These are phyloP conservation scores for Miscanthus sacchariflorus DNA, from an alignment of 202 grass and related monocot genomes.

Conservation along the genomic window DNA sequence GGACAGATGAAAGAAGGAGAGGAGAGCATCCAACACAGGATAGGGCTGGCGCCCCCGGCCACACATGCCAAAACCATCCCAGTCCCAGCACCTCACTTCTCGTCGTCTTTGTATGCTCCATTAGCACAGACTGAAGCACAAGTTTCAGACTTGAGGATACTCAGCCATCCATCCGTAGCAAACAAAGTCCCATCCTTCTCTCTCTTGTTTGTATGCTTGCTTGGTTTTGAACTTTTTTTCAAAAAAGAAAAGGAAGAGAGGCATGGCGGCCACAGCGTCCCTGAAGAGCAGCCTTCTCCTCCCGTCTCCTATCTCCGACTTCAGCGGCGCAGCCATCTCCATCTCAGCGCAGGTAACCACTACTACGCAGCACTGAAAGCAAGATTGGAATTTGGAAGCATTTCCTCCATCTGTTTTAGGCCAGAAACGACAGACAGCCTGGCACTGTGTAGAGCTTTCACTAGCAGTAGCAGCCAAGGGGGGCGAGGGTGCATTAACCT, in stretches of 20 bases:
- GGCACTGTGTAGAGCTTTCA: neutral
- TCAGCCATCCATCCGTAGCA: conserved; percentile 7
- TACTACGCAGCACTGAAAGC: no score
- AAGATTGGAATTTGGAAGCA: neutral
- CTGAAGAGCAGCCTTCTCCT: conserved; percentile 67
- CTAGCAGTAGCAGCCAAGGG: neutral
- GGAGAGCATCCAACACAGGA: conserved; percentile 13
- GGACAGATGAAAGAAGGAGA: neutral
- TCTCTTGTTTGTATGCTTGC: neutral
- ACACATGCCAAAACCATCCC: conserved; percentile 48
- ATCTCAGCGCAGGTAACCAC: conserved; percentile 65
- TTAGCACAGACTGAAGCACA: conserved; percentile 38
- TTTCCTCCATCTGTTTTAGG: neutral
- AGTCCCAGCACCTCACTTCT: neutral
- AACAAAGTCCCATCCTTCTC: conserved; percentile 26
- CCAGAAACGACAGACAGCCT: neutral
- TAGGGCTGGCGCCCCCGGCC: conserved; percentile 49
- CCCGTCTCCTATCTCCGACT: conserved; percentile 74
- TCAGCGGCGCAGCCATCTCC: conserved; percentile 59
- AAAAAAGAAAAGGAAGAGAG: neutral
- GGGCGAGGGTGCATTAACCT: no score
- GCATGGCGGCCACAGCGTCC: conserved; percentile 56
- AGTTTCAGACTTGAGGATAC: conserved; percentile 43
- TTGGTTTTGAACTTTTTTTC: conserved; percentile 10
- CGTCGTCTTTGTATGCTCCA: neutral